A percentile compares a stretch with the other conserved stretches of the same genome.
phyloP scores from a whole-genome alignment of 2,329 filamentous ascomycete species.

The Fonsecaea pugnacius region DNA sequence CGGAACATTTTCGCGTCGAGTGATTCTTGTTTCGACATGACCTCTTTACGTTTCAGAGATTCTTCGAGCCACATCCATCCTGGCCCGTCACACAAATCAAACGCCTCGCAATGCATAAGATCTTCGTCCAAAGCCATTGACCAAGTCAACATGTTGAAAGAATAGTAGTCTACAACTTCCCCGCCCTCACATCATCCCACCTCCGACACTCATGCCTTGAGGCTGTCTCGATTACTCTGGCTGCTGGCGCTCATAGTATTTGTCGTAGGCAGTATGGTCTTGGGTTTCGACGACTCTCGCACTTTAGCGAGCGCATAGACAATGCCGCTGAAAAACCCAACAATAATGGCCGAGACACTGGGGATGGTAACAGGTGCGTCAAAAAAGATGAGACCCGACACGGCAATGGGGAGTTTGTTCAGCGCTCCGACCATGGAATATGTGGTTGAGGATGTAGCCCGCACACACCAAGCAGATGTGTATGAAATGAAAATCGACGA shows the following conservation, averaged over 20 bases:
- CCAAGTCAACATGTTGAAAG: slow-evolving; percentile 1
- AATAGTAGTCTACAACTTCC: background rate
- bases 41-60: background rate
- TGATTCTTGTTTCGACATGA: slow-evolving; percentile 7
- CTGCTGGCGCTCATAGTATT: slow-evolving; percentile 86
- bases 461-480: slow-evolving; percentile 98
- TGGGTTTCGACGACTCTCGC: slow-evolving; percentile 70
- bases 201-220: slow-evolving; percentile 63
- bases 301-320: slow-evolving; percentile 89
- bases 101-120: slow-evolving; percentile 21
- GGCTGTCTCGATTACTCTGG: slow-evolving; percentile 83
- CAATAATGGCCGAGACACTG: slow-evolving; percentile 84
- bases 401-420: slow-evolving; percentile 95
- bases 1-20: background rate
- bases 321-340: slow-evolving; percentile 90
- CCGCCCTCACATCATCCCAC: background rate
- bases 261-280: slow-evolving; percentile 69
- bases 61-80: background rate
- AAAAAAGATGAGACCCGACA: slow-evolving; percentile 94
- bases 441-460: slow-evolving; percentile 93
- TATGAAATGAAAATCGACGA: slow-evolving; percentile 99
- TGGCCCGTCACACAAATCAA: background rate
- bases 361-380: slow-evolving; percentile 89
- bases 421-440: slow-evolving; percentile 98
- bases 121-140: slow-evolving; percentile 8